These are phyloP conservation scores for Plasmodium gonderi DNA, from an alignment of 169 alveolate genomes.

Conservation along the genomic window DNA sequence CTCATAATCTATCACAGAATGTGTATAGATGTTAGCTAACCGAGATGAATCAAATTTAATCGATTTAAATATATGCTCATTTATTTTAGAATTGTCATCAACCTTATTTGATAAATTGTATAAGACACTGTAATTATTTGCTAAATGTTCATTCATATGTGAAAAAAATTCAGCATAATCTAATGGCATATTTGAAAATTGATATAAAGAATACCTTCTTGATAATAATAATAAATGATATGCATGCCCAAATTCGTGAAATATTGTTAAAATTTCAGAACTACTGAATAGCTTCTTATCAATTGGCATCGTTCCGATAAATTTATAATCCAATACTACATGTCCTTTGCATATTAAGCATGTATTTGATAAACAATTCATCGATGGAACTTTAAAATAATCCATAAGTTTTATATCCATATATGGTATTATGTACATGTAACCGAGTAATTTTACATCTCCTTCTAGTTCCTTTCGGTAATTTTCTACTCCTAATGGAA, in stretches of 20 bases:
- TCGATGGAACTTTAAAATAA: slow-evolving; percentile 32
- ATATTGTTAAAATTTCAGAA: slow-evolving; percentile 52
- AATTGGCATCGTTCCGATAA: slow-evolving; percentile 34
- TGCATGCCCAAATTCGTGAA: slow-evolving; percentile 74
- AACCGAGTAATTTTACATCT: slow-evolving; percentile 10
- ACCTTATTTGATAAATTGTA: slow-evolving; percentile 23
- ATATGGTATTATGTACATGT: slow-evolving; percentile 68
- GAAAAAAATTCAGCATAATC: slow-evolving; percentile 76
- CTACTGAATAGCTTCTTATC: slow-evolving; percentile 51
- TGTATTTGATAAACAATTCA: slow-evolving; percentile 36
- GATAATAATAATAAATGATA: slow-evolving; percentile 68
- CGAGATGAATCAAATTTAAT: slow-evolving; percentile 40
- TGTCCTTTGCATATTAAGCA: slow-evolving; percentile 42
- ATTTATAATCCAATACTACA: slow-evolving; percentile 37
- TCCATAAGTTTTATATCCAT: slow-evolving; percentile 25
- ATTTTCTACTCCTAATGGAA: not conserved
- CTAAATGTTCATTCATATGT: slow-evolving; percentile 59
- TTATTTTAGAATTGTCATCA: slow-evolving; percentile 26
- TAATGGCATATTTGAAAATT: slow-evolving; percentile 28
- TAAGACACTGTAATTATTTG: slow-evolving; percentile 41
- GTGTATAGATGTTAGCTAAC: slow-evolving; percentile 15
- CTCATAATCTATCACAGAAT: slow-evolving; percentile 37
- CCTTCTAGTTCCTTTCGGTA: not conserved
- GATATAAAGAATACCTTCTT: not conserved
- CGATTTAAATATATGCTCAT: slow-evolving; percentile 21